A percentile compares a stretch with the other conserved stretches of the same genome.
Evolutionary conservation across 352 stramenopile species (phyloP).

Genomic region (Globisporangium lucens): DNA sequence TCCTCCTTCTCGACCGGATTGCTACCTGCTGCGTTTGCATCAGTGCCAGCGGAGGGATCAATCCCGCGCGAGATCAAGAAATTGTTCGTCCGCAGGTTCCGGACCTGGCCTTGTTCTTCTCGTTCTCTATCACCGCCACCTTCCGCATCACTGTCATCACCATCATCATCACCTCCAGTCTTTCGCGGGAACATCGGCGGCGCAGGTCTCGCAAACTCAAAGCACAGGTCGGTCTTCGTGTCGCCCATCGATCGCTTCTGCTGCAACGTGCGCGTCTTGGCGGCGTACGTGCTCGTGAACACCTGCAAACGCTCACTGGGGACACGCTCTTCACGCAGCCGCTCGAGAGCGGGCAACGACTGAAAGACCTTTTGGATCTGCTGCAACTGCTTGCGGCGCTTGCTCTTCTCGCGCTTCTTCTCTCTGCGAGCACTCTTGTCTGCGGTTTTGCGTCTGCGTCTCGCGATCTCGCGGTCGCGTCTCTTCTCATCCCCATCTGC

Average conservation of each 20-base stretch:
- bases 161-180: not conserved
- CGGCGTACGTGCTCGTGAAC: conserved; percentile 52
- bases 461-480: conserved; percentile 20
- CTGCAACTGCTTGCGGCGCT: conserved; percentile 22
- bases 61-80: conserved; percentile 7
- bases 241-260: conserved; percentile 59
- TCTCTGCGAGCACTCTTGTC: conserved; percentile 23
- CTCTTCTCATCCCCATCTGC: conserved; percentile 14
- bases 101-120: conserved; percentile 1
- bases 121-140: not conserved
- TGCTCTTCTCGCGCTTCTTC: conserved; percentile 24
- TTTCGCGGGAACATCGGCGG: conserved; percentile 2
- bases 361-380: conserved; percentile 27
- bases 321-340: conserved; percentile 35
- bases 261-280: conserved; percentile 42
- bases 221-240: conserved; percentile 52
- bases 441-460: conserved; percentile 15
- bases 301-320: conserved; percentile 43
- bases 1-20: conserved; percentile 25
- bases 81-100: conserved; percentile 20
- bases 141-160: not conserved
- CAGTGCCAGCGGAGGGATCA: not conserved
- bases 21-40: not conserved
- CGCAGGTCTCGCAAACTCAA: conserved; percentile 54
- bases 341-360: conserved; percentile 37